Evolutionary conservation across 805 yeast genomes (phyloP).

Genomic region (Lachancea dasiensis): DNA sequence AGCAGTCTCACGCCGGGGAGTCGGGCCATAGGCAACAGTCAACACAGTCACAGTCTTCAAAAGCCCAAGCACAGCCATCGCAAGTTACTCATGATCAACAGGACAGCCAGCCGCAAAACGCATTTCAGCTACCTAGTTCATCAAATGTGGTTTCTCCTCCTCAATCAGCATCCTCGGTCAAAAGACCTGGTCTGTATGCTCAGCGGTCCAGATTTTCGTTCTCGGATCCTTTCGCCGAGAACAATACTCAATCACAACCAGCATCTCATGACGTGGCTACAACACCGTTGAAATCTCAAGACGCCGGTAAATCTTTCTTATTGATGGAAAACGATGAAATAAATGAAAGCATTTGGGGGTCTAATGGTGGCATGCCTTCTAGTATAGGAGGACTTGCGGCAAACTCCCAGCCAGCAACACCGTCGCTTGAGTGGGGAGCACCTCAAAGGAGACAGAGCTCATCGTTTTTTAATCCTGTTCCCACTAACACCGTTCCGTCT

Average conservation of each 20-base stretch:
- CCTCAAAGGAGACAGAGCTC: slow-evolving; percentile 23
- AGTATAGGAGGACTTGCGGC: slow-evolving; percentile 26
- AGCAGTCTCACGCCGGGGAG: slow-evolving; percentile 7
- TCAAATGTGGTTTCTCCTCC: slow-evolving; percentile 18
- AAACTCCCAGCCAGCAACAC: slow-evolving; percentile 28
- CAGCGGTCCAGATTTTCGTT: slow-evolving; percentile 66
- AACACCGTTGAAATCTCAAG: slow-evolving; percentile 25
- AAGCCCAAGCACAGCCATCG: slow-evolving; percentile 11
- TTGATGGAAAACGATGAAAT: slow-evolving; percentile 37
- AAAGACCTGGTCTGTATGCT: slow-evolving; percentile 49
- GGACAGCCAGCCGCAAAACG: slow-evolving; percentile 13
- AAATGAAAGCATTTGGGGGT: slow-evolving; percentile 33
- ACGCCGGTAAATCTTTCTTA: slow-evolving; percentile 37
- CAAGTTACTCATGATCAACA: slow-evolving; percentile 13
- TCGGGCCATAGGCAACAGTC: slow-evolving; percentile 12
- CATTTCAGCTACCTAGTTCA: slow-evolving; percentile 16
- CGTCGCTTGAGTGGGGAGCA: slow-evolving; percentile 30
- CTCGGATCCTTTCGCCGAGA: slow-evolving; percentile 53
- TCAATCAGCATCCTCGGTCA: slow-evolving; percentile 33
- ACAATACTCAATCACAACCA: slow-evolving; percentile 18
- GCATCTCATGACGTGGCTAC: slow-evolving; percentile 10
- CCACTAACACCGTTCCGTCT: slow-evolving; percentile 12
- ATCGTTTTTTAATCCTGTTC: slow-evolving; percentile 20
- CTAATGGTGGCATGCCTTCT: slow-evolving; percentile 26
- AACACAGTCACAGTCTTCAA: slow-evolving; percentile 8